These are phyloP conservation scores for Alternaria hordeiaustralica DNA, from an alignment of 2,329 filamentous ascomycete genomes.

Conservation along the genomic window DNA sequence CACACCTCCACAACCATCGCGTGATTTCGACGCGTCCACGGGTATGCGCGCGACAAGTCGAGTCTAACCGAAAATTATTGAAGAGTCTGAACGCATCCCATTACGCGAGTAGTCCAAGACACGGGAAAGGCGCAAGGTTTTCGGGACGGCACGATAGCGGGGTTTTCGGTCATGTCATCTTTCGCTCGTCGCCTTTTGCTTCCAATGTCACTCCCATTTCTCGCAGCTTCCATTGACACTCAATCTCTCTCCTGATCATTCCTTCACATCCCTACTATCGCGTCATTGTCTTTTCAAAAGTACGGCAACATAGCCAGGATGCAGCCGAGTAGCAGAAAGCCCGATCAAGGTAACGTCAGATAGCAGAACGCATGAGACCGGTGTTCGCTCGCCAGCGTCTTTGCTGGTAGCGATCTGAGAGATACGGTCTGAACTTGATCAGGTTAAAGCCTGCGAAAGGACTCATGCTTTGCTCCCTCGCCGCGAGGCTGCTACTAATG, in stretches of 20 bases:
- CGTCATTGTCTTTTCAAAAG: constrained; percentile 10
- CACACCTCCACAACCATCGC: not conserved
- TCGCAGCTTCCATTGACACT: not conserved
- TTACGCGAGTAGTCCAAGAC: not conserved
- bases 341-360: constrained; percentile 48
- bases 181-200: not conserved
- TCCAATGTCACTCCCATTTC: not conserved
- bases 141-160: constrained; percentile 3
- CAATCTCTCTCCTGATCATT: not conserved
- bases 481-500: constrained; percentile 40
- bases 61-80: not conserved
- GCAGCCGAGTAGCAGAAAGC: constrained; percentile 42
- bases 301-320: constrained; percentile 40
- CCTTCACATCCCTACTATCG: not conserved
- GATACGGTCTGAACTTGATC: constrained; percentile 63
- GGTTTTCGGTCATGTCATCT: not conserved
- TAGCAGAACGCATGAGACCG: constrained; percentile 48
- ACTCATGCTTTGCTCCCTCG: constrained; percentile 55
- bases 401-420: constrained; percentile 53
- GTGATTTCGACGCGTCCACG: too few species aligned
- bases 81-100: not conserved
- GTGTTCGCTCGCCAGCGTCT: constrained; percentile 34
- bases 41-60: not conserved
- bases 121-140: constrained; percentile 7
- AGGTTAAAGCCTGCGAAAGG: constrained; percentile 62